Base-by-base conservation (phyloP, 768 basidiomycete genomes). In the Psilocybe cubensis region DNA sequence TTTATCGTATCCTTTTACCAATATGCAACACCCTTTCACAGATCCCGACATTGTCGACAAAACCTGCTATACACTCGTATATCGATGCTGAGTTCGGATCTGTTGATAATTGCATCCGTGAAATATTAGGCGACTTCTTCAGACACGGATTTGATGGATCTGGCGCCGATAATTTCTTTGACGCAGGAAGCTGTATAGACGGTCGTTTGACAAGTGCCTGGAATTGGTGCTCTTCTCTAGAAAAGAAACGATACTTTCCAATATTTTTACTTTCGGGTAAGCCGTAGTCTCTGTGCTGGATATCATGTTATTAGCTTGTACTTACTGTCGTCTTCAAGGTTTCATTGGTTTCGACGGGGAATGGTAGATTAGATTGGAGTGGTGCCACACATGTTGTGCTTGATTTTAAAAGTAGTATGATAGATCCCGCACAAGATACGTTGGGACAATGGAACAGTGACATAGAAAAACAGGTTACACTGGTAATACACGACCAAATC, bases 91-190 rank as follows among this genome's bases (percentile, higher is more conserved):
- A 94, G 69, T 94, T 88, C 68, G 92, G 92, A 4, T 89, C 89
- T 14, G 70, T 76, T 9, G 92, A 93, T 7, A 84, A 84, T 64
- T 81, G 87, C 45, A 77, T 77, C 28, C 80, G 77, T 49, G 91
- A 92, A 58, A 89, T 94, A 63, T 74, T 94, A 45, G 78, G 83
- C 27, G 92, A 94, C 71, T 93, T 94, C 76, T 94, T 94, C 74
- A 79, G 88, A 46, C 92, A 94, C 63, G 92, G 87, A 1, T 94
- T 94, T 68, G 92, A 94, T 70, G 92, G 92, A 1, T 91, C 89
- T 23, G 92, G 92, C n/a, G 92, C 92, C 3, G 92, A 93, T 67
- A 93, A 92, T 70, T 93, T 91, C 76, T 92, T 89, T 68, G 92
- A 94, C 68, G 92, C 92, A 35, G 91, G 92, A 17, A 91, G 89